These are phyloP conservation scores for Phaeosphaeria sp. DNA, from an alignment of 2,329 filamentous ascomycete genomes.

Conservation along the genomic window DNA sequence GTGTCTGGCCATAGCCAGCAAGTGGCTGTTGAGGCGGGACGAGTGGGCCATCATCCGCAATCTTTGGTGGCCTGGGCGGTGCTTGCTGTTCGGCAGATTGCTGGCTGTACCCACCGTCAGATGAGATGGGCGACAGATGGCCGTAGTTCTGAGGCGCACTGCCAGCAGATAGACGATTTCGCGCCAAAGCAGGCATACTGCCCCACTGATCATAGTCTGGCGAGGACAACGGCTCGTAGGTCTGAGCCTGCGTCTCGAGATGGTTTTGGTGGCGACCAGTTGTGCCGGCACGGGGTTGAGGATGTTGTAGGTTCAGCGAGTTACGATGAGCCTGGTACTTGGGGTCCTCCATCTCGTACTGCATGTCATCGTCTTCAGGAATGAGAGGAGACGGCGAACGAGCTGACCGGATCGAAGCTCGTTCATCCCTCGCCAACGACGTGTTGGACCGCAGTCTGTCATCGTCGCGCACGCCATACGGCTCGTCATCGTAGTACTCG, in stretches of 20 bases:
- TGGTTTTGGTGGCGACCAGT: conserved; percentile 76
- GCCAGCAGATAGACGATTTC: conserved; percentile 47
- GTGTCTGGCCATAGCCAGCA: conserved; percentile 46
- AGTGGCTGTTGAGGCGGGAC: conserved; percentile 58
- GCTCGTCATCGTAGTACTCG: conserved; percentile 62
- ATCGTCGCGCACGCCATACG: conserved; percentile 63
- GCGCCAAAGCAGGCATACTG: conserved; percentile 51
- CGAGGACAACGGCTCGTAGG: conserved; percentile 60
- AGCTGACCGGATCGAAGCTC: conserved; percentile 36
- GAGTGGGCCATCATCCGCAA: conserved; percentile 64
- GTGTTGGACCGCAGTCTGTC: conserved; percentile 58
- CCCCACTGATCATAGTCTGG: conserved; percentile 58
- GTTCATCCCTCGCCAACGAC: conserved; percentile 36
- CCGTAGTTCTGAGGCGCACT: conserved; percentile 36
- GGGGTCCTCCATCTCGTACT: conserved; percentile 63
- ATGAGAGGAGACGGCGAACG: conserved; percentile 60
- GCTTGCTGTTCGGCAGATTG: conserved; percentile 49
- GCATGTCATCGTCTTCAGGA: conserved; percentile 60
- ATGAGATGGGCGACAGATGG: conserved; percentile 47
- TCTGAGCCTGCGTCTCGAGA: conserved; percentile 74
- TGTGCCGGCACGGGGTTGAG: conserved; percentile 76
- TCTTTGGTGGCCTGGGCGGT: conserved; percentile 60
- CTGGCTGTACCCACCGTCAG: conserved; percentile 47
- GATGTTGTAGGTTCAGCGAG: conserved; percentile 79
- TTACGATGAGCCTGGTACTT: conserved; percentile 85